These are phyloP conservation scores for Kazachstania psychrophila DNA, from an alignment of 805 yeast genomes.

Conservation along the genomic window DNA sequence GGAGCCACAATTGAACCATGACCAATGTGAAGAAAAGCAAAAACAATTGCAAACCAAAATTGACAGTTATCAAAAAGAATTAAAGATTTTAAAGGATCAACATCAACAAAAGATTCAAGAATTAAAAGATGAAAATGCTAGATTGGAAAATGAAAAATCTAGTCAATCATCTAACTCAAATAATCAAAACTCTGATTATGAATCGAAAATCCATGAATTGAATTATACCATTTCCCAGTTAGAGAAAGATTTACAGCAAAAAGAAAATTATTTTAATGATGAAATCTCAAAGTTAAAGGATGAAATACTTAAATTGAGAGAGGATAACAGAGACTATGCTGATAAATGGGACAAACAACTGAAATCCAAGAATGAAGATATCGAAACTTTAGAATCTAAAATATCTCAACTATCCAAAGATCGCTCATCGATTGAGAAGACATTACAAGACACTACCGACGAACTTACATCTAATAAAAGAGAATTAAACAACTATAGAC, in stretches of 20 bases:
- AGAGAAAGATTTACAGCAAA: not conserved
- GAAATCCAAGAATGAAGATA: not conserved
- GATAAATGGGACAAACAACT: not conserved
- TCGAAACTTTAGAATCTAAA: not conserved
- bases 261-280: not conserved
- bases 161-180: not conserved
- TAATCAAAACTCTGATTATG: not conserved
- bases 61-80: slow-evolving; percentile 2
- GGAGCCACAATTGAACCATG: not conserved
- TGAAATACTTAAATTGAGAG: not conserved
- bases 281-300: not conserved
- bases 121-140: slow-evolving; percentile 7
- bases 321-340: not conserved
- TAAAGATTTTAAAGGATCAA: slow-evolving; percentile 1
- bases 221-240: not conserved
- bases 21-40: slow-evolving; percentile 3
- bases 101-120: slow-evolving; percentile 5
- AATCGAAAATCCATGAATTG: slow-evolving; percentile 1
- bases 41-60: slow-evolving; percentile 2
- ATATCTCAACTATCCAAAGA: not conserved
- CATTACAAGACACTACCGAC: not conserved
- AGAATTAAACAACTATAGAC: slow-evolving; percentile 1
- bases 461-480: not conserved
- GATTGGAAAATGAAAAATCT: slow-evolving; percentile 3
- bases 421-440: not conserved